Conservation (phyloP, 2,329 filamentous ascomycete species). For the Colletotrichum incanum region DNA sequence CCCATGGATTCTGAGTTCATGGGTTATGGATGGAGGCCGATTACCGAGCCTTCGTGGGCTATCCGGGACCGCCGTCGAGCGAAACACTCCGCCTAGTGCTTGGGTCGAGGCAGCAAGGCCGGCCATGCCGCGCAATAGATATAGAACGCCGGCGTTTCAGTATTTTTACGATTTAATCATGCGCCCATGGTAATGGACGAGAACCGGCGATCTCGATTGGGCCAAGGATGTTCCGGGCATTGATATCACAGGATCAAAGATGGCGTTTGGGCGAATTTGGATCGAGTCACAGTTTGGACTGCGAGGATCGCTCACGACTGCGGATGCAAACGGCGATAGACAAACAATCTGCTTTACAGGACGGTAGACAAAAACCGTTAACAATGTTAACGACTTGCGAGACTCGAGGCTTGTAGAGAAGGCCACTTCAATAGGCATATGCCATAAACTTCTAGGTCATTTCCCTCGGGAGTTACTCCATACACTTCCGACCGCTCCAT, state of each 20-base stretch:
- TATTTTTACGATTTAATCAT: slow-evolving; percentile 10
- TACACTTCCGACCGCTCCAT: slow-evolving; percentile 34
- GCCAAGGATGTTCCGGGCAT: not conserved
- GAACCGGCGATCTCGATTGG: not conserved
- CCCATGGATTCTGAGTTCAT: not conserved
- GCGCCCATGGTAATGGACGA: slow-evolving; percentile 3
- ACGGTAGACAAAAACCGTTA: not conserved
- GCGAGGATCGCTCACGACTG: not conserved
- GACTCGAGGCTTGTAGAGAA: not conserved
- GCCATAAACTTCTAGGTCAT: slow-evolving; percentile 2
- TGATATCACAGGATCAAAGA: not conserved
- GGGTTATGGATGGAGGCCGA: too few species aligned
- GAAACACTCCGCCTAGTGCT: slow-evolving; percentile 10
- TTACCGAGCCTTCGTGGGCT: not conserved
- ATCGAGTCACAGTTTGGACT: not conserved
- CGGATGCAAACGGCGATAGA: not conserved
- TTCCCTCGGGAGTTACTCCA: slow-evolving; percentile 8
- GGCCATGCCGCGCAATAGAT: slow-evolving; percentile 5
- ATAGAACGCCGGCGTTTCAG: slow-evolving; percentile 17
- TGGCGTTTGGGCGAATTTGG: slow-evolving; percentile 16
- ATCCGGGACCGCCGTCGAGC: not conserved
- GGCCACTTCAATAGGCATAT: slow-evolving; percentile 3
- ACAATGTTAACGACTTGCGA: not conserved
- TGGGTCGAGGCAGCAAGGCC: slow-evolving; percentile 5
- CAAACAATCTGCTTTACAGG: not conserved